These are phyloP conservation scores for Teunomyces funiuensis DNA, from an alignment of 805 yeast species.

Conservation along the genomic window DNA sequence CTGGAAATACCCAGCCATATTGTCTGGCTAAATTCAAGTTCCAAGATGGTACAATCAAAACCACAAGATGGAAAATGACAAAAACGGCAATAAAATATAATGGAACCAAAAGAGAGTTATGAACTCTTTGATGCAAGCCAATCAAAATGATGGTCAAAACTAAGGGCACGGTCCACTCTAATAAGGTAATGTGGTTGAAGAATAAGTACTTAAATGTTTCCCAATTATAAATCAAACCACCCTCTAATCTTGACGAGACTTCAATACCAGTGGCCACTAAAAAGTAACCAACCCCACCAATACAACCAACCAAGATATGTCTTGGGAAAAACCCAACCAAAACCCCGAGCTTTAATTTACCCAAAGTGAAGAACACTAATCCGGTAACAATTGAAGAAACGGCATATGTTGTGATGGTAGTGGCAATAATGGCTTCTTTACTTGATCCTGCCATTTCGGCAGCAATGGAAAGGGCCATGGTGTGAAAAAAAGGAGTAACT, in stretches of 20 bases:
- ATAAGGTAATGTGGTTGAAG: slow-evolving; percentile 29
- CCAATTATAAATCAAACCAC: slow-evolving; percentile 64
- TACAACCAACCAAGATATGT: slow-evolving; percentile 94
- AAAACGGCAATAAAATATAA: slow-evolving; percentile 74
- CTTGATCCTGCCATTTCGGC: slow-evolving; percentile 45
- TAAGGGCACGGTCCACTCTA: slow-evolving; percentile 69
- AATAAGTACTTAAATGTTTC: slow-evolving; percentile 55
- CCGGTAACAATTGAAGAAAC: slow-evolving; percentile 86
- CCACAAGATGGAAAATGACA: slow-evolving; percentile 63
- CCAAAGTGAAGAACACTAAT: slow-evolving; percentile 69
- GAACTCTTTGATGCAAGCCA: slow-evolving; percentile 51
- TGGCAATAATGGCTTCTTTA: slow-evolving; percentile 63
- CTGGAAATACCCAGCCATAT: slow-evolving; percentile 80
- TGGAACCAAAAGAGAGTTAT: slow-evolving; percentile 77
- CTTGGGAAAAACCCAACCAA: slow-evolving; percentile 94
- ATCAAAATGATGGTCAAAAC: slow-evolving; percentile 60
- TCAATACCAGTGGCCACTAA: slow-evolving; percentile 87
- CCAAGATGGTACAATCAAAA: slow-evolving; percentile 66
- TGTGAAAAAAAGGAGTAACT: slow-evolving; percentile 96
- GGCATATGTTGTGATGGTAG: slow-evolving; percentile 85
- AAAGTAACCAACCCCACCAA: slow-evolving; percentile 98
- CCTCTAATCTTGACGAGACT: slow-evolving; percentile 80
- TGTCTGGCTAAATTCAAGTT: slow-evolving; percentile 60
- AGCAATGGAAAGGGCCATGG: slow-evolving; percentile 81
- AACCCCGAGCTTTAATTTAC: slow-evolving; percentile 77